phyloP scores from a whole-genome alignment of 805 yeast genomes.

The Lachancea sp. region DNA sequence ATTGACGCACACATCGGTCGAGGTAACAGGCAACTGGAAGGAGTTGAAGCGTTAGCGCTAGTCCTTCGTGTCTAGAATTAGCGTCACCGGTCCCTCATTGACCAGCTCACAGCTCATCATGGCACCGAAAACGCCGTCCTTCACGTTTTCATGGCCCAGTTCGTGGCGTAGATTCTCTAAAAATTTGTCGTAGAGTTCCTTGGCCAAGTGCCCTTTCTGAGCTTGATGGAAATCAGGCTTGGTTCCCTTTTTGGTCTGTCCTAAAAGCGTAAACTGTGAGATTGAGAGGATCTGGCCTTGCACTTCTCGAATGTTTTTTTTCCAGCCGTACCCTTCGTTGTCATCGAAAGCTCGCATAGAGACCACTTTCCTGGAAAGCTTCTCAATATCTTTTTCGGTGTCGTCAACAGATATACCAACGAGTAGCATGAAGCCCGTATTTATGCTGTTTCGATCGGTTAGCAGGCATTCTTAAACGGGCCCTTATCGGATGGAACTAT shows the following conservation, averaged over 20 bases:
- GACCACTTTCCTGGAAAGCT: conserved; percentile 59
- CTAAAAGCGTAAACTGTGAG: conserved; percentile 89
- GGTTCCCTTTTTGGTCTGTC: conserved; percentile 79
- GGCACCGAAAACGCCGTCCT: conserved; percentile 91
- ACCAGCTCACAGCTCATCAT: conserved; percentile 91
- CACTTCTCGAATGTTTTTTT: conserved; percentile 54
- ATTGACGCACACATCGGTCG: too few relatives aligned
- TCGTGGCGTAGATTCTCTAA: conserved; percentile 40
- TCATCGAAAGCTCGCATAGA: conserved; percentile 71
- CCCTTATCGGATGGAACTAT: not conserved
- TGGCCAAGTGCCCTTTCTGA: conserved; percentile 64
- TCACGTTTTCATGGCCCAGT: conserved; percentile 59
- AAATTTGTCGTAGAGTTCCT: conserved; percentile 42
- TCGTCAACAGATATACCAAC: conserved; percentile 83
- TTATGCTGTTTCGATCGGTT: conserved; percentile 37
- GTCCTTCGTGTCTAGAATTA: conserved; percentile 66
- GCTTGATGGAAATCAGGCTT: conserved; percentile 95
- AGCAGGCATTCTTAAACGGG: not conserved
- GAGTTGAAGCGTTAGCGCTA: not conserved
- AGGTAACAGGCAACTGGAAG: too few relatives aligned
- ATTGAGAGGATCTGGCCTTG: conserved; percentile 75
- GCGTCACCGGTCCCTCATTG: conserved; percentile 93
- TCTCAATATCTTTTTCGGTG: conserved; percentile 63
- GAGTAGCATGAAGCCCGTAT: conserved; percentile 67
- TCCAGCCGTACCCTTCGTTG: conserved; percentile 70